Base-by-base conservation (phyloP, 305 asterid genomes). In the Fraxinus baroniana region DNA sequence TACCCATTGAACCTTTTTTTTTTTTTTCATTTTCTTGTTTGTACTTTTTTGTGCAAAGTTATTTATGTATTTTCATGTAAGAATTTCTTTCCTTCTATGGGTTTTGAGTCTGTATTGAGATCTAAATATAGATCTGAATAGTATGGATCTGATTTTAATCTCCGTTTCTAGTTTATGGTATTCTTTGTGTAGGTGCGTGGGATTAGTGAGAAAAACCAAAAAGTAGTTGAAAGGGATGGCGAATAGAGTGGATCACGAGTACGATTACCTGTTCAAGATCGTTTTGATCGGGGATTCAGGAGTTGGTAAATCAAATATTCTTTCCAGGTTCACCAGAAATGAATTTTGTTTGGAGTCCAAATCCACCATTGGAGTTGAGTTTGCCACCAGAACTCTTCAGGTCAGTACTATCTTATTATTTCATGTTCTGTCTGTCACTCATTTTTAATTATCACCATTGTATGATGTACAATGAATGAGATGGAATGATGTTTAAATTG, bases 211-310 rank as follows among this genome's bases (percentile, higher is more conserved):
- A 49, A 15, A 49, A 49, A 49, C 3, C 4, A 49, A 49, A 49
- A 15, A 49, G 4, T 49, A 4, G 22, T 17, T 15, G 62, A 13
- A 15, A 49, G 62, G 62, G 55, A 91, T 94, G 62, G 62, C 7
- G 22, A 49, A 49, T 49, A 49, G 64, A n/a, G 64, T 55, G 64
- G 64, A 55, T 55, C 64, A 55, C n/a, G 64, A 55, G 24, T 55
- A 55, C 24, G 64, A 55, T 6, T 55, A 55, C 64, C 22, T 55
- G 24, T 55, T 55, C 64, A 55, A 52, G 62, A 17, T 52, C 64
- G 64, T 55, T 15, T 55, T 55, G 64, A 55, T 55, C 64, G 64
- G 64, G 24, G 64, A 55, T 55, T 55, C 64, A 55, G 64, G 64
- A 5, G 64, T 55, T 55, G 64, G 64, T 15, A 55, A 55, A 55